Evolutionary conservation across 2,329 filamentous ascomycete genomes (phyloP).

Genomic region (Fusarium sp.): DNA sequence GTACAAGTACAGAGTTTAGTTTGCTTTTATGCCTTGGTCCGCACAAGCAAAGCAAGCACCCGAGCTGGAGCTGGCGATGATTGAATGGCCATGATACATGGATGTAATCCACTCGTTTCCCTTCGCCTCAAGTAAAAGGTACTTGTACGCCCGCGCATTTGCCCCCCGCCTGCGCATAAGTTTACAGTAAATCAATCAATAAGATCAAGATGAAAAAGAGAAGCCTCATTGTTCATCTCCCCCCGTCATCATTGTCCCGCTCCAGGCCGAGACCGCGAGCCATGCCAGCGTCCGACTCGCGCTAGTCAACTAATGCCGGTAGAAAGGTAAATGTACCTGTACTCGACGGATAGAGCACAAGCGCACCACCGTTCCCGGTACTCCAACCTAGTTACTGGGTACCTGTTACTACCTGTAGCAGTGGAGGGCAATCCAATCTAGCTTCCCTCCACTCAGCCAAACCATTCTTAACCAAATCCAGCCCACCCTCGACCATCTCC

Average conservation of each 20-base stretch:
- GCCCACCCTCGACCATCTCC: conserved; percentile 29
- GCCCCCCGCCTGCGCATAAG: conserved; percentile 1
- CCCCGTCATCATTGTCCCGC: conserved; percentile 17
- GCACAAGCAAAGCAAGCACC: conserved; percentile 8
- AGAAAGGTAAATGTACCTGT: conserved; percentile 29
- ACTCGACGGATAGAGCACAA: conserved; percentile 24
- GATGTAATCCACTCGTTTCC: background rate
- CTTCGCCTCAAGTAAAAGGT: background rate
- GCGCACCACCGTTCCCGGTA: conserved; percentile 25
- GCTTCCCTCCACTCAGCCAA: conserved; percentile 25
- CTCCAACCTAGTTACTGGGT: background rate
- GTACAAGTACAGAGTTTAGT: background rate
- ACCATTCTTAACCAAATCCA: conserved; percentile 19
- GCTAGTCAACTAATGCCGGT: conserved; percentile 17
- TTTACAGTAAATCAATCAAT: conserved; percentile 14
- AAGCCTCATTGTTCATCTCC: background rate
- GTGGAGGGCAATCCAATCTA: conserved; percentile 3
- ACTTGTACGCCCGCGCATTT: background rate
- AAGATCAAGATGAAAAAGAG: background rate
- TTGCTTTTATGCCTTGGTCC: conserved; percentile 25
- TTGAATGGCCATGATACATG: background rate
- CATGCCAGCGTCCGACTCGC: conserved; percentile 24
- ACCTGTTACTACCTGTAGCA: background rate
- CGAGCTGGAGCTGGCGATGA: background rate
- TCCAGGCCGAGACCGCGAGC: conserved; percentile 26